phyloP scores from a whole-genome alignment of 2,329 filamentous ascomycete genomes.

The Sporothrix humicola region DNA sequence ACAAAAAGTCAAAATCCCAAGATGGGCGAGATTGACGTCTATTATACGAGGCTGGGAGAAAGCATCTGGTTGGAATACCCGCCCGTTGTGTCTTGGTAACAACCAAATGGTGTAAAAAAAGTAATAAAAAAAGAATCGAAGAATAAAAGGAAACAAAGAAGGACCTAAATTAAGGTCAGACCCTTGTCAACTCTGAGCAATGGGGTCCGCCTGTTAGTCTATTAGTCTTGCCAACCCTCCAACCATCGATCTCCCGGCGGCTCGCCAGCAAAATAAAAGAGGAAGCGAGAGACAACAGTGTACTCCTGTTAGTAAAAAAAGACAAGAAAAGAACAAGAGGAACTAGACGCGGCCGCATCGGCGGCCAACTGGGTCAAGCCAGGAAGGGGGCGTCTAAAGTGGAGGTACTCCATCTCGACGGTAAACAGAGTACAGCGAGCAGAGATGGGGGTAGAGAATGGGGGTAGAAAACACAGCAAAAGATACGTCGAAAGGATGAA shows the following conservation, averaged over 20 bases:
- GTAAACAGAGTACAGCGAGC: not conserved
- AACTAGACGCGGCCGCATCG: constrained; percentile 24
- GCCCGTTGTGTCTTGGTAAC: not conserved
- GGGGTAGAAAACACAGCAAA: not conserved
- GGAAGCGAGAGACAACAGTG: not conserved
- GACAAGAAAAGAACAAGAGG: no score
- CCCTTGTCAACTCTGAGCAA: constrained; percentile 10
- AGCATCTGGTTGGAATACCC: constrained; percentile 11
- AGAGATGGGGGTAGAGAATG: not conserved
- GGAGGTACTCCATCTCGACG: constrained; percentile 8
- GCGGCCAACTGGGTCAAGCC: constrained; percentile 24
- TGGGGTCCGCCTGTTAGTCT: no score
- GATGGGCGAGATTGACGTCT: constrained; percentile 17
- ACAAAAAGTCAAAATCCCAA: not conserved
- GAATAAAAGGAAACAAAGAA: constrained; percentile 14
- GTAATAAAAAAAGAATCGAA: not conserved
- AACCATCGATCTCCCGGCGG: constrained; percentile 26
- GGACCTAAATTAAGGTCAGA: constrained; percentile 28
- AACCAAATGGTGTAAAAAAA: no score
- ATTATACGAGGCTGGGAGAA: constrained; percentile 26
- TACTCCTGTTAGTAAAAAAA: no score
- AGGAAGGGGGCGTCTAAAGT: constrained; percentile 27
- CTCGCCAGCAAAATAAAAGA: constrained; percentile 23
- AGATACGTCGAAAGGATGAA: not conserved
- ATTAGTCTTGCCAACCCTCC: not conserved